Evolutionary conservation across 108 stramenopile genomes (phyloP).

Genomic region (Skeletonema menzelii): DNA sequence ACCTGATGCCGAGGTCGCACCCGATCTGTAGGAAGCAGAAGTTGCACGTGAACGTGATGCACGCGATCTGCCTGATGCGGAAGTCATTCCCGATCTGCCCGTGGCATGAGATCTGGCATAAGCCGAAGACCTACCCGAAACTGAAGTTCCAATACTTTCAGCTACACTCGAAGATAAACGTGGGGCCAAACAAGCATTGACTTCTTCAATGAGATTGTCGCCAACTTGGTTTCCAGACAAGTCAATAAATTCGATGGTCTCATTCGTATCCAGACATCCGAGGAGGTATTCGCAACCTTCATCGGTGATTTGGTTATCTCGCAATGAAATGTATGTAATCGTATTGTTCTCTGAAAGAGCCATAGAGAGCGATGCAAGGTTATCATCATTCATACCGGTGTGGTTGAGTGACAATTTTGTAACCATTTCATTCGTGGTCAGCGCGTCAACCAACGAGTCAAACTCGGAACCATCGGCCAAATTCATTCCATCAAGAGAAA

Average conservation of each 20-base stretch:
- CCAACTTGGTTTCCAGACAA: constrained; percentile 39
- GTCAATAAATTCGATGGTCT: constrained; percentile 18
- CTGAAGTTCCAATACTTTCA: background rate
- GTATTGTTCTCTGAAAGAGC: constrained; percentile 27
- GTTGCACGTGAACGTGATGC: background rate
- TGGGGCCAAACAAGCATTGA: constrained; percentile 2
- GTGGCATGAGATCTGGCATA: background rate
- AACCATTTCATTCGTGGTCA: constrained; percentile 12
- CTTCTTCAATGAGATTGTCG: constrained; percentile 25
- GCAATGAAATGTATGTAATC: constrained; percentile 19
- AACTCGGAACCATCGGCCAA: constrained; percentile 19
- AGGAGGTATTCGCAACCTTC: constrained; percentile 35
- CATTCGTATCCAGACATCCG: constrained; percentile 25
- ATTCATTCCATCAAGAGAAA: constrained; percentile 21
- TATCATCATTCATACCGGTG: constrained; percentile 30
- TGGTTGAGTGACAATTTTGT: constrained; percentile 14
- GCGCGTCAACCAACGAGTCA: constrained; percentile 33
- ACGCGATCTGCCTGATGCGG: background rate
- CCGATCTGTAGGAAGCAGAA: background rate
- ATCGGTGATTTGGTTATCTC: constrained; percentile 43
- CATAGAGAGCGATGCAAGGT: constrained; percentile 20
- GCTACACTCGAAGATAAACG: background rate
- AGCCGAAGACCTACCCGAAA: background rate
- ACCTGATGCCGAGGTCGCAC: background rate
- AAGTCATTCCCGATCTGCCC: background rate